Conservation (phyloP, 345 rosid species). For the Iberis pinnata region DNA sequence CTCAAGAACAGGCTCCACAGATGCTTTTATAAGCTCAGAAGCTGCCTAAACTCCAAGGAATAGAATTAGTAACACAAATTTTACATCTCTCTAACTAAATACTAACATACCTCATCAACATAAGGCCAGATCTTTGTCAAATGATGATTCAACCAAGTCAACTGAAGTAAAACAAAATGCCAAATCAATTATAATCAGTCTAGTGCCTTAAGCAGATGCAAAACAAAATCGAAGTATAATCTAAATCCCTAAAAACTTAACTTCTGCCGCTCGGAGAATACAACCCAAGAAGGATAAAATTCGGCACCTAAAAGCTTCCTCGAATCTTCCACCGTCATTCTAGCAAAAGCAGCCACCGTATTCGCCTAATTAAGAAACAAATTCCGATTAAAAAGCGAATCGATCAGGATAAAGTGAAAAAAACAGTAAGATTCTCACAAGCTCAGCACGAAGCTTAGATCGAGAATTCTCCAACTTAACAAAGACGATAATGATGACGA, state of each 20-base stretch:
- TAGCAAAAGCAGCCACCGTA: conserved; percentile 86
- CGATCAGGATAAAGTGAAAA: not conserved
- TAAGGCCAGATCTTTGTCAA: conserved; percentile 96
- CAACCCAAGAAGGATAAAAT: conserved; percentile 91
- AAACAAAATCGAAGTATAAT: not conserved
- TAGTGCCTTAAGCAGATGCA: not conserved
- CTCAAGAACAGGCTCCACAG: conserved; percentile 88
- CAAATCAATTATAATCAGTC: conserved; percentile 23
- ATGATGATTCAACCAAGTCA: conserved; percentile 85
- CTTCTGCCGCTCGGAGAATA: conserved; percentile 95
- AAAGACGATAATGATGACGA: conserved; percentile 63
- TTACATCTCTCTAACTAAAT: not conserved
- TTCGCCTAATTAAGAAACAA: conserved; percentile 45
- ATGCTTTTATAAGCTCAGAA: conserved; percentile 76
- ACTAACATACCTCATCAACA: conserved; percentile 54
- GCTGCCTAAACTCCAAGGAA: conserved; percentile 61
- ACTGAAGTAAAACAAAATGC: conserved; percentile 40
- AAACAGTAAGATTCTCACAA: conserved; percentile 39
- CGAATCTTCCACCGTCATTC: conserved; percentile 91
- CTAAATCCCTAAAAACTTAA: conserved; percentile 3
- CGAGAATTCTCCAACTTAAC: conserved; percentile 74
- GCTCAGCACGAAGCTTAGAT: conserved; percentile 73
- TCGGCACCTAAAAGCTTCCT: conserved; percentile 77
- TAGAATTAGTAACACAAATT: not conserved
- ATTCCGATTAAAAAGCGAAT: not conserved